Percentiles rank a stretch among this genome's conserved stretches.
Conservation (phyloP, 129 eudicot genomes). For the Erigeron canadensis region DNA sequence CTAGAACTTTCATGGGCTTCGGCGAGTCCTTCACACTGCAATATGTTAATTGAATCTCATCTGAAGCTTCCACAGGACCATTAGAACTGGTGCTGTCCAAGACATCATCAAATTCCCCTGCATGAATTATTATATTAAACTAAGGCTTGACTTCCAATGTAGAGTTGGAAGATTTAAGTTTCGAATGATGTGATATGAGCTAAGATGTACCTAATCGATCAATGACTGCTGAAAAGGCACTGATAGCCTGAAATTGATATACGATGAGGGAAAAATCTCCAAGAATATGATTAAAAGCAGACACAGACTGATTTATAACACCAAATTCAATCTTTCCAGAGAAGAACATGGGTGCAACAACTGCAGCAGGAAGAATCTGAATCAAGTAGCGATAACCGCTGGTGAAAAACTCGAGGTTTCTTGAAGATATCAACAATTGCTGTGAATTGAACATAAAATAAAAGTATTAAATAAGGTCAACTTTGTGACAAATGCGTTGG, state of each 20-base stretch:
- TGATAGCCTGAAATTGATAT: conserved; percentile 91
- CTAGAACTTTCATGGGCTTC: conserved; percentile 34
- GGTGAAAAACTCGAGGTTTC: conserved; percentile 97
- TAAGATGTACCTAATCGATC: conserved; percentile 76
- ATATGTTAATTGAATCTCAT: conserved; percentile 53
- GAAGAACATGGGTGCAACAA: conserved; percentile 96
- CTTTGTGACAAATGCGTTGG: not conserved
- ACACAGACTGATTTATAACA: conserved; percentile 90
- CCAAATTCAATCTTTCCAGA: conserved; percentile 99
- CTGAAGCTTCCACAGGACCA: conserved; percentile 34
- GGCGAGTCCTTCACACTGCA: conserved; percentile 29
- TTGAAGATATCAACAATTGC: conserved; percentile 87
- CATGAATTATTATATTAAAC: conserved; percentile 25
- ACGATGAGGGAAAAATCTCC: conserved; percentile 96
- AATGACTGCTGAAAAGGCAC: conserved; percentile 98
- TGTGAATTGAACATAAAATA: conserved; percentile 44
- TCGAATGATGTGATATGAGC: not conserved
- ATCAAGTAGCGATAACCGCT: conserved; percentile 94
- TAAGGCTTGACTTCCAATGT: conserved; percentile 12
- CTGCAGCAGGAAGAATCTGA: conserved; percentile 98
- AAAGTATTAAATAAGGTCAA: not conserved
- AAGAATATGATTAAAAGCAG: conserved; percentile 96
- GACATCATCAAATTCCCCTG: conserved; percentile 98
- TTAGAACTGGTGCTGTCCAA: conserved; percentile 56
- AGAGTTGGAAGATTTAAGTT: not conserved